A percentile compares a stretch with the other conserved stretches of the same genome.
Evolutionary conservation across 129 eudicot genomes (phyloP).

Genomic region (Chrysanthemum lavandulifolium): DNA sequence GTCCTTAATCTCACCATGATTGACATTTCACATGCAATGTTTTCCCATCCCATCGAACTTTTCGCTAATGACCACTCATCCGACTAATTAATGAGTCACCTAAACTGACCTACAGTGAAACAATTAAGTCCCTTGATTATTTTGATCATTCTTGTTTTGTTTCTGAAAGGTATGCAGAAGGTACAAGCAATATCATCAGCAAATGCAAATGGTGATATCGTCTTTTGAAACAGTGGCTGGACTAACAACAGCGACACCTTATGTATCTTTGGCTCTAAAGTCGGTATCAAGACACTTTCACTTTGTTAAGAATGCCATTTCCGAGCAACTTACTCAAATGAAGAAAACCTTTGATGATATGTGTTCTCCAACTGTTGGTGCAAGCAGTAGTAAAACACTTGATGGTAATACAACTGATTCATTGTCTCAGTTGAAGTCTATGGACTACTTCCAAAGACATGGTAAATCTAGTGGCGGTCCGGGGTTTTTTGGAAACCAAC

Average conservation of each 20-base stretch:
- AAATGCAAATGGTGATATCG: conserved; percentile 77
- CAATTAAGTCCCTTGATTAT: neutral
- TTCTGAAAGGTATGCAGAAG: conserved; percentile 62
- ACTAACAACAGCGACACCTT: conserved; percentile 73
- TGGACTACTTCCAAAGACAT: conserved; percentile 46
- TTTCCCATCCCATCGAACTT: conserved; percentile 26
- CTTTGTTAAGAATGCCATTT: conserved; percentile 61
- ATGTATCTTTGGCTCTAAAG: conserved; percentile 58
- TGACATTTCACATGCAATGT: conserved; percentile 42
- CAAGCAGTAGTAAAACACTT: conserved; percentile 20
- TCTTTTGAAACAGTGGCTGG: conserved; percentile 87
- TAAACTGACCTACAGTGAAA: neutral
- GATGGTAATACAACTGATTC: conserved; percentile 30
- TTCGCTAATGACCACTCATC: conserved; percentile 3
- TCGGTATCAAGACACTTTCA: conserved; percentile 69
- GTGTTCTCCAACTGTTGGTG: conserved; percentile 35
- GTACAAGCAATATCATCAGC: conserved; percentile 84
- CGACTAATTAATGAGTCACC: neutral
- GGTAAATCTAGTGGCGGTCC: conserved; percentile 37
- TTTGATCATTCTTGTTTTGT: conserved; percentile 9
- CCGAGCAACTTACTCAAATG: conserved; percentile 59
- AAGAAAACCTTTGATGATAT: conserved; percentile 50
- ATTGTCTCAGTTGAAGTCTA: conserved; percentile 41
- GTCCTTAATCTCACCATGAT: conserved; percentile 38
- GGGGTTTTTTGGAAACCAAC: conserved; percentile 51